These are phyloP conservation scores for Kodamaea kakaduensis DNA, from an alignment of 805 yeast genomes.

Conservation along the genomic window DNA sequence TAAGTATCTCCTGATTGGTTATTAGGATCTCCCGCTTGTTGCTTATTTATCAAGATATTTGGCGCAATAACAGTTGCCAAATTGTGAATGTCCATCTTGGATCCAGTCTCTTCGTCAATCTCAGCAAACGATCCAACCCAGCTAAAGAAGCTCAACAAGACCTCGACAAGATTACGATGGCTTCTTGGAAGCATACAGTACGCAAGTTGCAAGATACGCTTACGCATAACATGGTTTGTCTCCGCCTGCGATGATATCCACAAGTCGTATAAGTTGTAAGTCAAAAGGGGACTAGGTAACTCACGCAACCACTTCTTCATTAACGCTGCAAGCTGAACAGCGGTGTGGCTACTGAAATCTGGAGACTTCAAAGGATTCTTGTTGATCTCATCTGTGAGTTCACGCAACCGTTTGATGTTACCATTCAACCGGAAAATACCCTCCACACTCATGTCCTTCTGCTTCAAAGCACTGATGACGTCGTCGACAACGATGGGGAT, in stretches of 20 bases:
- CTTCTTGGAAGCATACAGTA: slow-evolving; percentile 77
- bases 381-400: slow-evolving; percentile 70
- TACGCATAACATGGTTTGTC: slow-evolving; percentile 42
- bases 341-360: slow-evolving; percentile 67
- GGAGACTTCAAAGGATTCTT: slow-evolving; percentile 67
- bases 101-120: slow-evolving; percentile 77
- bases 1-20: slow-evolving; percentile 59
- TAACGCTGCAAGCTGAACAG: slow-evolving; percentile 90
- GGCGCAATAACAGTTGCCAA: slow-evolving; percentile 95
- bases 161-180: slow-evolving; percentile 84
- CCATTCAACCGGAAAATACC: slow-evolving; percentile 97
- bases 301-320: slow-evolving; percentile 89
- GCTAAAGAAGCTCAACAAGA: slow-evolving; percentile 74
- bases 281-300: slow-evolving; percentile 85
- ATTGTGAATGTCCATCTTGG: slow-evolving; percentile 95
- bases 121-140: slow-evolving; percentile 97
- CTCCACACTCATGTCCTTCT: slow-evolving; percentile 91
- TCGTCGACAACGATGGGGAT: slow-evolving; percentile 90
- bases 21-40: slow-evolving; percentile 23
- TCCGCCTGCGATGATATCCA: slow-evolving; percentile 70
- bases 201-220: slow-evolving; percentile 54
- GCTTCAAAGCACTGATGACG: slow-evolving; percentile 73
- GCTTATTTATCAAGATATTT: slow-evolving; percentile 67
- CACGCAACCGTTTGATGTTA: slow-evolving; percentile 76
- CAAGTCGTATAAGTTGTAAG: slow-evolving; percentile 66